Evolutionary conservation across 371 early-diverging fungal genomes (phyloP).

Genomic region (Mucor velutinosus): DNA sequence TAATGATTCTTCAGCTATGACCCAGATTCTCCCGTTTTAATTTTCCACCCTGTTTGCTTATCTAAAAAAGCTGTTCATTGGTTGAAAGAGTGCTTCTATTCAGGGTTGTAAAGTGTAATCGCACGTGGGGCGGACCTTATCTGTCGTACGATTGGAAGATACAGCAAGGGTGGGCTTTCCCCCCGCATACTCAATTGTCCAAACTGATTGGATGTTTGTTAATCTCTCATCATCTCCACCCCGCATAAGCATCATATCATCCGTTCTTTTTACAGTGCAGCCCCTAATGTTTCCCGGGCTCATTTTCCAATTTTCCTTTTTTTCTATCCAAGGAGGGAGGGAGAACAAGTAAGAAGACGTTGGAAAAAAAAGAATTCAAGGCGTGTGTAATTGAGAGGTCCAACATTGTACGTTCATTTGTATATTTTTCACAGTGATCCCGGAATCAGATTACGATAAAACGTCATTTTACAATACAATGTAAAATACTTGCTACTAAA

Average conservation of each 20-base stretch:
- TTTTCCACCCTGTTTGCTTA: conserved; percentile 16
- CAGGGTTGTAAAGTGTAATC: not conserved
- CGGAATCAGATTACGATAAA: not conserved
- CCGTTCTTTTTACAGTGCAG: not conserved
- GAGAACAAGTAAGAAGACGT: not conserved
- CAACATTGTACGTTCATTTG: not conserved
- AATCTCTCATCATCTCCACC: conserved; percentile 3
- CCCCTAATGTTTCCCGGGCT: not conserved
- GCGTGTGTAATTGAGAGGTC: not conserved
- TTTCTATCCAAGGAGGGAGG: not conserved
- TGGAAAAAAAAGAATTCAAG: not conserved
- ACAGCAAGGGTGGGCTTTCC: not conserved
- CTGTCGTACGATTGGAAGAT: not conserved
- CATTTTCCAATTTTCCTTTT: not conserved
- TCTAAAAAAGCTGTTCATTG: conserved; percentile 6
- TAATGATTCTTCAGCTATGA: conserved; percentile 7
- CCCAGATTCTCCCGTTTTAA: conserved; percentile 22
- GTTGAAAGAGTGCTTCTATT: not conserved
- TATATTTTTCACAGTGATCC: not conserved
- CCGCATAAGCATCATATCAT: not conserved
- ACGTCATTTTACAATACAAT: not conserved
- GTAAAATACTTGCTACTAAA: not conserved
- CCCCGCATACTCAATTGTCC: not conserved
- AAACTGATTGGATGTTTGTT: not conserved
- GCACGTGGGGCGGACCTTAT: not conserved